Evolutionary conservation across 169 alveolate genomes (phyloP).

Genomic region (Haemoproteus tartakovskyi): DNA sequence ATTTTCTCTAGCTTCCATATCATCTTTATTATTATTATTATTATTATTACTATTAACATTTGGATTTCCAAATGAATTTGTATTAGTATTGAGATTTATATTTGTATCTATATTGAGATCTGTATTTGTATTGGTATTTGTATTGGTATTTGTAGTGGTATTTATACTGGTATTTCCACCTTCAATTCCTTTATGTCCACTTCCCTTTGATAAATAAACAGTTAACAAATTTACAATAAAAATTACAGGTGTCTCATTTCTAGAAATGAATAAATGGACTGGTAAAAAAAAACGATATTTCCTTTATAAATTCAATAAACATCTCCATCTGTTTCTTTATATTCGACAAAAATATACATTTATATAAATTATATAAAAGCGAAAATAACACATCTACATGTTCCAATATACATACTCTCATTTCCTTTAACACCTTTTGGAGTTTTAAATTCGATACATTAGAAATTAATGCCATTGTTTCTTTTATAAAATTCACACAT

Average conservation of each 20-base stretch:
- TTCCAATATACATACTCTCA: constrained; percentile 8
- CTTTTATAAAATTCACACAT: constrained; percentile 29
- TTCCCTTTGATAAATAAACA: not conserved
- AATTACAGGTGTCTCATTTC: constrained; percentile 9
- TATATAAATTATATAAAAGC: constrained; percentile 8
- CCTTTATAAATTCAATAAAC: constrained; percentile 42
- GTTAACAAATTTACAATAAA: constrained; percentile 12
- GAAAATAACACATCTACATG: constrained; percentile 22
- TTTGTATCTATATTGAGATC: too few relatives aligned
- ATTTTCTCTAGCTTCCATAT: not conserved
- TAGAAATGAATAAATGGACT: constrained; percentile 5
- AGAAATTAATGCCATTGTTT: constrained; percentile 23
- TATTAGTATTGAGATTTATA: too few relatives aligned
- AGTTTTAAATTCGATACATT: constrained; percentile 16
- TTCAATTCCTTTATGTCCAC: not conserved
- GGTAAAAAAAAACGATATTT: constrained; percentile 44
- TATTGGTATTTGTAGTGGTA: not conserved
- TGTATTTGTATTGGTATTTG: too few relatives aligned
- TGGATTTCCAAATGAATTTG: not conserved
- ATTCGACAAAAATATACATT: constrained; percentile 1
- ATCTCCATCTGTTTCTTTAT: constrained; percentile 9
- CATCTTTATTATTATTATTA: not conserved
- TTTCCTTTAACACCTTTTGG: constrained; percentile 5
- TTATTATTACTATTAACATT: not conserved
- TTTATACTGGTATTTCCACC: not conserved